phyloP scores from a whole-genome alignment of 805 yeast genomes.

The Nakazawaea wyomingensis region DNA sequence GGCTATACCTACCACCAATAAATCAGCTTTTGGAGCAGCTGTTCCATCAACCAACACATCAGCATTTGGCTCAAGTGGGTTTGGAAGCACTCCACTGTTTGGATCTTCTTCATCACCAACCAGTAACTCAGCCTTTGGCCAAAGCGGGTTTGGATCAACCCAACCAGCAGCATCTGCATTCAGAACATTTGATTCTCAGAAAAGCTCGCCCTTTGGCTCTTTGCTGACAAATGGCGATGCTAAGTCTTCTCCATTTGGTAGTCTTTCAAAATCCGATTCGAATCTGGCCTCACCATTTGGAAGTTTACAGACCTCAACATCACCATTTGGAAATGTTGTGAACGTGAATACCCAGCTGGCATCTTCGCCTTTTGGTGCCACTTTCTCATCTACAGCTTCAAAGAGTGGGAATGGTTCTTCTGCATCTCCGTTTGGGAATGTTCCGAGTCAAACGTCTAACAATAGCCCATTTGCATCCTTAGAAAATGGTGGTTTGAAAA shows the following conservation, averaged over 20 bases:
- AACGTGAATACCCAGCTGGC: no score
- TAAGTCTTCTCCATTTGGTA: slow-evolving; percentile 17
- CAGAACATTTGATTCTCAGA: slow-evolving; percentile 11
- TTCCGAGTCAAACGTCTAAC: background rate
- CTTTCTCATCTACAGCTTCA: no score
- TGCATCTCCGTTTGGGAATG: slow-evolving; percentile 7
- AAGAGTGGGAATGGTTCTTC: no score
- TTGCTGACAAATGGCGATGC: slow-evolving; percentile 12
- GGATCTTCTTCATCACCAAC: slow-evolving; percentile 14
- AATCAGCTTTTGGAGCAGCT: background rate
- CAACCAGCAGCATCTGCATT: slow-evolving; percentile 10
- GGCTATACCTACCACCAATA: background rate
- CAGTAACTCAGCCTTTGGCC: background rate
- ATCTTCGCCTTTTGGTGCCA: no score
- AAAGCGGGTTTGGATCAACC: slow-evolving; percentile 7
- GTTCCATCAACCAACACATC: slow-evolving; percentile 11
- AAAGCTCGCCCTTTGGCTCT: slow-evolving; percentile 10
- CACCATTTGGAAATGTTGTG: slow-evolving; percentile 1
- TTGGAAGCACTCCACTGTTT: slow-evolving; percentile 15
- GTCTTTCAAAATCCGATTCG: slow-evolving; percentile 18
- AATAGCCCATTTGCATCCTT: no score
- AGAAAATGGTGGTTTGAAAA: background rate
- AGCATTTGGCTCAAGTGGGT: slow-evolving; percentile 15
- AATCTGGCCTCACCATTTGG: slow-evolving; percentile 7
- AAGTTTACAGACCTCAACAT: background rate